A percentile compares a stretch with the other conserved stretches of the same genome.
Conservation (phyloP, 768 basidiomycete genomes). For the Suillus plorans region DNA sequence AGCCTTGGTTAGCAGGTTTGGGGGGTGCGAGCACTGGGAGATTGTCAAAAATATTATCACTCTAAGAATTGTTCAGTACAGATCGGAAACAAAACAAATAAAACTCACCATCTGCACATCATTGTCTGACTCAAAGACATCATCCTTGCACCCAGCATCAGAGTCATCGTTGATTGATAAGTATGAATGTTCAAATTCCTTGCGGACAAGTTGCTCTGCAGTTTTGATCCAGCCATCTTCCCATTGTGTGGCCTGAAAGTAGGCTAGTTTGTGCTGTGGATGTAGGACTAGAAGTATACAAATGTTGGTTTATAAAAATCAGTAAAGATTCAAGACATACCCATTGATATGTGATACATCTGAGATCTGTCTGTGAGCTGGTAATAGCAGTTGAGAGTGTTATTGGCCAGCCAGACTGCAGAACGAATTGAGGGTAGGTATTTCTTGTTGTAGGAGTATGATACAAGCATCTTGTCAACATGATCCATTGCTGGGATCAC, state of each 20-base stretch:
- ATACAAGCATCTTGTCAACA: too few species aligned
- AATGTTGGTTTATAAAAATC: background rate
- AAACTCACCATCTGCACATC: background rate
- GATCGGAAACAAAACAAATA: background rate
- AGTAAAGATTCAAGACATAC: too few species aligned
- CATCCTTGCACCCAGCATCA: background rate
- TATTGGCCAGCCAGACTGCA: too few species aligned
- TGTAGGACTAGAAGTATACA: conserved; percentile 25
- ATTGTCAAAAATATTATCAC: conserved; percentile 32
- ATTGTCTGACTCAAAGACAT: background rate
- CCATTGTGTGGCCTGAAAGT: conserved; percentile 27
- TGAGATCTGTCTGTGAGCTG: too few species aligned
- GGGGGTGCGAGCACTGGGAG: conserved; percentile 18
- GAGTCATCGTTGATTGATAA: background rate
- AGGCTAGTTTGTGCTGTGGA: conserved; percentile 25
- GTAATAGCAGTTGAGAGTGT: too few species aligned
- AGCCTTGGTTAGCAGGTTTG: conserved; percentile 25
- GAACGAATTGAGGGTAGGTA: too few species aligned
- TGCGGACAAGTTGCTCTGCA: conserved; percentile 20
- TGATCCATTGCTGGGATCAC: too few species aligned
- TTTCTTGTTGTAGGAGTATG: too few species aligned
- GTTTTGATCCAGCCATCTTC: conserved; percentile 25
- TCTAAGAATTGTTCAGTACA: background rate
- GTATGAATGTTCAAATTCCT: conserved; percentile 17
- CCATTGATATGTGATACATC: too few species aligned